These are phyloP conservation scores for Santalum album DNA, from an alignment of 164 flowering plant genomes.

Conservation along the genomic window DNA sequence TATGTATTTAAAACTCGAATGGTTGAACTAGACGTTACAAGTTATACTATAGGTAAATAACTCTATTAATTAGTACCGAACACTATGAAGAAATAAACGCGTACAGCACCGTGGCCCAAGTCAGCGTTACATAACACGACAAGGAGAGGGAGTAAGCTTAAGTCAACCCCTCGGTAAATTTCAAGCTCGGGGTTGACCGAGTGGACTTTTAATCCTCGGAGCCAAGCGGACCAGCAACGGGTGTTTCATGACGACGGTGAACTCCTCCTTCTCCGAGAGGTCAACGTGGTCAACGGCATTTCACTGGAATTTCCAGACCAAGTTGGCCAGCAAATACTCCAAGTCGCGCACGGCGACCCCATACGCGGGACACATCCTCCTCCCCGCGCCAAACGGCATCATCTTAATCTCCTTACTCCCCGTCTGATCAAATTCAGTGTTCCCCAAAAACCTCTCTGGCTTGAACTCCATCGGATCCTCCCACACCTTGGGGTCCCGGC, in stretches of 20 bases:
- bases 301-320: background rate
- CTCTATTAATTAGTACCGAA: too few species aligned
- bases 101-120: too few species aligned
- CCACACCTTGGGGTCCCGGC: slow-evolving; percentile 23
- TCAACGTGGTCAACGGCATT: background rate
- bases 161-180: too few species aligned
- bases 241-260: background rate
- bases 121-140: too few species aligned
- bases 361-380: slow-evolving; percentile 23
- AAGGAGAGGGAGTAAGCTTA: too few species aligned
- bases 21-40: too few species aligned
- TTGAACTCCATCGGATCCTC: slow-evolving; percentile 24
- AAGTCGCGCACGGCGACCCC: background rate
- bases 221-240: background rate
- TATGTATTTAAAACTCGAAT: too few species aligned
- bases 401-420: slow-evolving; percentile 22
- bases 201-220: too few species aligned
- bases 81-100: too few species aligned
- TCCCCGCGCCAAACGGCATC: slow-evolving; percentile 12
- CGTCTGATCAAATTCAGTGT: slow-evolving; percentile 14
- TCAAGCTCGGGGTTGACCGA: too few species aligned
- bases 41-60: too few species aligned
- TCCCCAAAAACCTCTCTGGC: slow-evolving; percentile 26
- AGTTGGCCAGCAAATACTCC: background rate
- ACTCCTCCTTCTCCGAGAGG: background rate